Evolutionary conservation across 495 filamentous ascomycete genomes (phyloP).

Genomic region (Thermochaetoides thermophila): DNA sequence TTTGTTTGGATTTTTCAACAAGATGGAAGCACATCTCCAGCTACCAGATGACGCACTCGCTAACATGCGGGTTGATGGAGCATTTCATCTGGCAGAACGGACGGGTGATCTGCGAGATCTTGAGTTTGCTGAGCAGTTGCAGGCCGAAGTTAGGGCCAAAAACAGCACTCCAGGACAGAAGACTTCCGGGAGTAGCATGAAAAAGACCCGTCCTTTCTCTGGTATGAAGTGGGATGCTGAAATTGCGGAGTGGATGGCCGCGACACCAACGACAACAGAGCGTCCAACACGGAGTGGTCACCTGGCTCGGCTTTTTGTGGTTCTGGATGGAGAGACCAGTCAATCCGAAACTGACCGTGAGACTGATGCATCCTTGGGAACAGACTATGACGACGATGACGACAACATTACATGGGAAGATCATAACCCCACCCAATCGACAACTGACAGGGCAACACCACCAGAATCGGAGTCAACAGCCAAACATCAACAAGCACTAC

Average conservation of each 20-base stretch:
- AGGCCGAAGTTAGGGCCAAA: neutral
- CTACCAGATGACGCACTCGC: slow-evolving; percentile 7
- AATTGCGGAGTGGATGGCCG: slow-evolving; percentile 38
- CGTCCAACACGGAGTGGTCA: slow-evolving; percentile 4
- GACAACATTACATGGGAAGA: no score
- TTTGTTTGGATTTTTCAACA: slow-evolving; percentile 13
- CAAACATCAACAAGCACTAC: neutral
- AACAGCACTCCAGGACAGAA: slow-evolving; percentile 1
- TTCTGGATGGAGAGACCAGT: no score
- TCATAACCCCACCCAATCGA: neutral
- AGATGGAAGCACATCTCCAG: slow-evolving; percentile 11
- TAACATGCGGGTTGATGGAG: slow-evolving; percentile 16
- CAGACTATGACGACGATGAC: no score
- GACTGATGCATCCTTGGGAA: no score
- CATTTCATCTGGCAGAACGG: slow-evolving; percentile 27
- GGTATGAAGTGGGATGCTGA: slow-evolving; percentile 40
- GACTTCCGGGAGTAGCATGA: neutral
- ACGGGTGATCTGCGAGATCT: slow-evolving; percentile 29
- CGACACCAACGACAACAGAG: slow-evolving; percentile 3
- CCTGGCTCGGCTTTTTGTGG: no score
- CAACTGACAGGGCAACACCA: neutral
- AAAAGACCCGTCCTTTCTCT: no score
- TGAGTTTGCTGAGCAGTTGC: slow-evolving; percentile 26
- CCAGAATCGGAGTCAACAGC: neutral
- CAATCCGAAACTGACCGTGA: no score